Conservation (phyloP, 2,329 filamentous ascomycete species). For the Dothidotthia symphoricarpi region DNA sequence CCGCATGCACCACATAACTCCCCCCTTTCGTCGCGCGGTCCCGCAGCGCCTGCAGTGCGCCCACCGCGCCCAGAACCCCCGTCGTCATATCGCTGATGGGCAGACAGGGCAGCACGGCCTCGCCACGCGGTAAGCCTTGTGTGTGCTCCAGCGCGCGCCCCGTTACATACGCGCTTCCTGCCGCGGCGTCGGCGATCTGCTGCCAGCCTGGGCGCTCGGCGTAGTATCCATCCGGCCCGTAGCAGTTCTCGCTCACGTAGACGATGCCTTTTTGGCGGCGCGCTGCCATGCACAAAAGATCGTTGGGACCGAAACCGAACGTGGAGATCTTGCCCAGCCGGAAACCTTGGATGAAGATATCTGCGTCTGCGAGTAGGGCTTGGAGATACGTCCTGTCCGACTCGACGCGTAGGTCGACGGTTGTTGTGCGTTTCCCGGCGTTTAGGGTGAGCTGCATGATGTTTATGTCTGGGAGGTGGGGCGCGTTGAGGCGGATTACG, state of each 20-base stretch:
- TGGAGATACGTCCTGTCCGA: slow-evolving; percentile 32
- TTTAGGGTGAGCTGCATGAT: slow-evolving; percentile 40
- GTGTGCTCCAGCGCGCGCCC: slow-evolving; percentile 33
- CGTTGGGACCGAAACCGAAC: slow-evolving; percentile 45
- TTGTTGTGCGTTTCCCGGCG: slow-evolving; percentile 45
- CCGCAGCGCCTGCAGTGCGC: slow-evolving; percentile 25
- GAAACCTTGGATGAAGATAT: slow-evolving; percentile 56
- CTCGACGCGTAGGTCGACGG: slow-evolving; percentile 46
- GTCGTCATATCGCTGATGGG: slow-evolving; percentile 34
- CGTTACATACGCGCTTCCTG: slow-evolving; percentile 41
- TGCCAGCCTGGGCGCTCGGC: slow-evolving; percentile 52
- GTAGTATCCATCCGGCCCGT: slow-evolving; percentile 51
- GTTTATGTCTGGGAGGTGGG: slow-evolving; percentile 36
- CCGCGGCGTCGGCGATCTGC: slow-evolving; percentile 47
- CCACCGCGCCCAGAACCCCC: slow-evolving; percentile 24
- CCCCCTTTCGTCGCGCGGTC: slow-evolving; percentile 23
- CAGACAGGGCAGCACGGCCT: slow-evolving; percentile 25
- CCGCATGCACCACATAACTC: slow-evolving; percentile 15
- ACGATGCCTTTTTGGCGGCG: slow-evolving; percentile 48
- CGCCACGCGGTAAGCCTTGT: slow-evolving; percentile 23
- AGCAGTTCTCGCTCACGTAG: slow-evolving; percentile 54
- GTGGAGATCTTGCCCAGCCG: slow-evolving; percentile 47
- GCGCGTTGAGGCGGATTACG: slow-evolving; percentile 45
- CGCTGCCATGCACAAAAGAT: slow-evolving; percentile 43
- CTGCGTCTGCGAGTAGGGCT: slow-evolving; percentile 47